Conservation (phyloP, 2,329 filamentous ascomycete species). For the Fusarium musae region DNA sequence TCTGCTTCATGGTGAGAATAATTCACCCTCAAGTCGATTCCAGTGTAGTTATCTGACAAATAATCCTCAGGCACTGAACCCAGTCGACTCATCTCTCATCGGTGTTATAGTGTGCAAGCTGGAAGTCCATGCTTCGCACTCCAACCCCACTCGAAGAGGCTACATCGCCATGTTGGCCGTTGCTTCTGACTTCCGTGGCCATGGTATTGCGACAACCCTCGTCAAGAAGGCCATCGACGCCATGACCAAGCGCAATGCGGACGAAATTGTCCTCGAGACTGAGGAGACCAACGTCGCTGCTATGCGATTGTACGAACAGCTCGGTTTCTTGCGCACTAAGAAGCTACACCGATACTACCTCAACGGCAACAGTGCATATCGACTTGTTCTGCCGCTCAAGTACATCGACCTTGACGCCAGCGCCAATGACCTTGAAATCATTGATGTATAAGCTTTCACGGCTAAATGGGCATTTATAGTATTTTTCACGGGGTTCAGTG, state of each 20-base stretch:
- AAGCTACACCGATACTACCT: slow-evolving; percentile 94
- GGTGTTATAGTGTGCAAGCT: slow-evolving; percentile 96
- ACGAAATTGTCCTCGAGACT: slow-evolving; percentile 96
- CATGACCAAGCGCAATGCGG: slow-evolving; percentile 85
- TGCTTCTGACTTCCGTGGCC: slow-evolving; percentile 79
- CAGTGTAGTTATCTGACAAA: slow-evolving; percentile 20
- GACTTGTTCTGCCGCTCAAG: slow-evolving; percentile 84
- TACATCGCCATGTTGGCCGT: slow-evolving; percentile 99
- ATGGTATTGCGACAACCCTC: slow-evolving; percentile 87
- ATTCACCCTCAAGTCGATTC: neutral
- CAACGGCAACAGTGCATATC: slow-evolving; percentile 94
- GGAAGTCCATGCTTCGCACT: slow-evolving; percentile 87
- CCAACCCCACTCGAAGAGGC: slow-evolving; percentile 77
- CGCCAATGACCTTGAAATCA: slow-evolving; percentile 50
- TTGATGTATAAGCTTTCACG: slow-evolving; percentile 28
- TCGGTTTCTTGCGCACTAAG: slow-evolving; percentile 93
- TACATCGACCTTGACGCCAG: slow-evolving; percentile 55
- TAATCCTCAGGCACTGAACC: slow-evolving; percentile 65
- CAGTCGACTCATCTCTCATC: slow-evolving; percentile 72
- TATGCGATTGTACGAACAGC: slow-evolving; percentile 89
- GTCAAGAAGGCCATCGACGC: slow-evolving; percentile 92
- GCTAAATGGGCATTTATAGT: neutral
- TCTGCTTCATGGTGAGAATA: slow-evolving; percentile 86
- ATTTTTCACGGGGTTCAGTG: slow-evolving; percentile 1
- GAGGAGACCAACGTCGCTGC: slow-evolving; percentile 92